Percentiles rank a stretch among this genome's conserved stretches.
These are phyloP conservation scores for Corylus americana DNA, from an alignment of 306 rosid species.

Conservation along the genomic window DNA sequence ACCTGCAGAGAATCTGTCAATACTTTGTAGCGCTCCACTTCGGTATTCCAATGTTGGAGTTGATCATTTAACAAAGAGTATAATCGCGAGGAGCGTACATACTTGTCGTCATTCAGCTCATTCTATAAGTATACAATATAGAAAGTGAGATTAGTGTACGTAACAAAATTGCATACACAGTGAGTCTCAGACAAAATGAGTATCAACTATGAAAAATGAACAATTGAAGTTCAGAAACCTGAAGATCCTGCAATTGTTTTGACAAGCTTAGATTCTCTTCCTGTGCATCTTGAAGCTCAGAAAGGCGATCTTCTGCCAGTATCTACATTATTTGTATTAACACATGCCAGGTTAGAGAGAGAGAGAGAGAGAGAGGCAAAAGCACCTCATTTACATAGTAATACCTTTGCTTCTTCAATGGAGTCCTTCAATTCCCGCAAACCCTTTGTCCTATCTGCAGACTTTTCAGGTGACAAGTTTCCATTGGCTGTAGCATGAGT, in stretches of 20 bases:
- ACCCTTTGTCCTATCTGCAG: slow-evolving; percentile 63
- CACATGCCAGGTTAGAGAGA: slow-evolving; percentile 16
- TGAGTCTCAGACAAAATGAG: slow-evolving; percentile 24
- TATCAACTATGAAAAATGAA: slow-evolving; percentile 16
- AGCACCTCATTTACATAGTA: slow-evolving; percentile 3
- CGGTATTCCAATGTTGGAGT: slow-evolving; percentile 87
- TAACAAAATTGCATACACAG: slow-evolving; percentile 13
- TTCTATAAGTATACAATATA: slow-evolving; percentile 45
- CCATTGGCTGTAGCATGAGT: slow-evolving; percentile 63
- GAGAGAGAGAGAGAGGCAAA: slow-evolving; percentile 18
- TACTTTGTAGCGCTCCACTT: slow-evolving; percentile 62
- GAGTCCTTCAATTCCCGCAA: slow-evolving; percentile 82
- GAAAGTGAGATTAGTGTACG: slow-evolving; percentile 17
- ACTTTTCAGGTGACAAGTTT: slow-evolving; percentile 77
- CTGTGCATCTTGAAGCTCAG: slow-evolving; percentile 76
- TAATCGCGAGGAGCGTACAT: slow-evolving; percentile 63
- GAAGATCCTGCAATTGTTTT: slow-evolving; percentile 76
- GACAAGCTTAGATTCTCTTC: slow-evolving; percentile 67
- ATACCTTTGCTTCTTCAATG: slow-evolving; percentile 90
- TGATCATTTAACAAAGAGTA: slow-evolving; percentile 80
- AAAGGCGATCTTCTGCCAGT: slow-evolving; percentile 70
- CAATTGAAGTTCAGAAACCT: slow-evolving; percentile 51
- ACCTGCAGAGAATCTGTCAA: slow-evolving; percentile 83
- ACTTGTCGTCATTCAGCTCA: slow-evolving; percentile 82
- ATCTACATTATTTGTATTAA: slow-evolving; percentile 49